Percentiles rank a stretch among this genome's conserved stretches.
Evolutionary conservation across 208 protist genomes (phyloP).

Genomic region (Leishmania gerbilli): DNA sequence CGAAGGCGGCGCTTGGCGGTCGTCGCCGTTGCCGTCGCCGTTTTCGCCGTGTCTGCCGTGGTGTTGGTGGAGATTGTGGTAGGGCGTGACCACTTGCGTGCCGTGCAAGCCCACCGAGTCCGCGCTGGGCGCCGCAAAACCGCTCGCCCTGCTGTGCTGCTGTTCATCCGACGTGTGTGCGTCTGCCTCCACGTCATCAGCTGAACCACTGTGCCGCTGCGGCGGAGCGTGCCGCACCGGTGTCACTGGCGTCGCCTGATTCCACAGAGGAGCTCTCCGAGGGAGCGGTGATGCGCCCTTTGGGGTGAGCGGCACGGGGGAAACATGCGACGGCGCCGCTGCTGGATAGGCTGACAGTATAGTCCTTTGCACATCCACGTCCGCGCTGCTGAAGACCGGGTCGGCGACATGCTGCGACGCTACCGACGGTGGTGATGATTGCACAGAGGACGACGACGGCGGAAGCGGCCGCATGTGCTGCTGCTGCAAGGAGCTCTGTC

Average conservation of each 20-base stretch:
- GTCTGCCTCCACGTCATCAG: background rate
- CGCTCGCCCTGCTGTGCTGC: background rate
- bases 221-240: background rate
- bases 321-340: background rate
- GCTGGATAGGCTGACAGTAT: background rate
- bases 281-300: background rate
- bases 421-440: background rate
- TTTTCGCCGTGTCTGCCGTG: background rate
- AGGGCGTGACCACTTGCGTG: conserved; percentile 14
- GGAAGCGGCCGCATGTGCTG: conserved; percentile 4
- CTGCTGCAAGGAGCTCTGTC: background rate
- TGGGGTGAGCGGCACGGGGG: background rate
- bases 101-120: conserved; percentile 4
- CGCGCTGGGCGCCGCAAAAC: background rate
- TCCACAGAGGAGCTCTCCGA: background rate
- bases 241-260: conserved; percentile 4
- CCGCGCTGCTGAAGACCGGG: background rate
- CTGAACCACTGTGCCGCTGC: background rate
- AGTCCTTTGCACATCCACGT: background rate
- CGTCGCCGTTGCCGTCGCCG: background rate
- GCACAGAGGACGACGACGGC: background rate
- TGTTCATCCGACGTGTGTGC: conserved; percentile 4
- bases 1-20: background rate
- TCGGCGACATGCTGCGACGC: background rate
- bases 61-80: background rate